A percentile compares a stretch with the other conserved stretches of the same genome.
phyloP scores from a whole-genome alignment of 2,329 filamentous ascomycete genomes.

The Penicillium brasilianum region DNA sequence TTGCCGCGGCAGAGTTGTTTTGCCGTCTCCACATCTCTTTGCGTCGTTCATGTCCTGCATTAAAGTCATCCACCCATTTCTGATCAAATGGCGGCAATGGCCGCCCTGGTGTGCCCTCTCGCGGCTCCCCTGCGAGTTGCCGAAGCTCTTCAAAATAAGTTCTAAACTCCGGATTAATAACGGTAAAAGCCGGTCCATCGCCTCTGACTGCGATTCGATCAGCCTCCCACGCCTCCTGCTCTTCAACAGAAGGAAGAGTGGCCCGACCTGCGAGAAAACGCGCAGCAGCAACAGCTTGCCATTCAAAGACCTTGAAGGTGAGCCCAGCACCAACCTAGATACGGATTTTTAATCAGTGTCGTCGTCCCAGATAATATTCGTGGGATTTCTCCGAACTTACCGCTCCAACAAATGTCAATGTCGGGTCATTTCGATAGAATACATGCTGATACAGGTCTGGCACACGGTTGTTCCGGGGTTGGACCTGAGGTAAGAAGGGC shows the following conservation, averaged over 20 bases:
- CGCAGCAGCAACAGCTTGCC: constrained; percentile 68
- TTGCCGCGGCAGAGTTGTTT: constrained; percentile 46
- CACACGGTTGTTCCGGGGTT: constrained; percentile 40
- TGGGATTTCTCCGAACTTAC: constrained; percentile 39
- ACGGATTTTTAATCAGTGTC: constrained; percentile 19
- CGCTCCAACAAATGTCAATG: constrained; percentile 49
- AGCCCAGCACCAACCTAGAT: constrained; percentile 48
- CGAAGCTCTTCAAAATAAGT: constrained; percentile 65
- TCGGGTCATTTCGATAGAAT: constrained; percentile 43
- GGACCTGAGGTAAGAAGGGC: constrained; percentile 62
- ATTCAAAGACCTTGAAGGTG: constrained; percentile 72
- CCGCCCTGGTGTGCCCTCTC: constrained; percentile 44
- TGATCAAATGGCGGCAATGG: constrained; percentile 51
- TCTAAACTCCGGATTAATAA: constrained; percentile 66
- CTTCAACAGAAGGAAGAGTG: constrained; percentile 54
- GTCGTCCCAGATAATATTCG: too few relatives aligned
- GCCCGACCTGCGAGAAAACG: constrained; percentile 62
- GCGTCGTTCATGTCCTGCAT: constrained; percentile 60
- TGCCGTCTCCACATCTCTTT: constrained; percentile 63
- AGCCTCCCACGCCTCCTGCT: constrained; percentile 62
- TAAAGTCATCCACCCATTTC: constrained; percentile 52
- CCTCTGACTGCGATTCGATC: constrained; percentile 60
- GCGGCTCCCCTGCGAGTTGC: constrained; percentile 50
- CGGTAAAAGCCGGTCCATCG: constrained; percentile 62
- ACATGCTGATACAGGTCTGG: constrained; percentile 45